Base-by-base conservation (phyloP, 2,329 filamentous ascomycete species). In the Penicillium sclerotigenum region DNA sequence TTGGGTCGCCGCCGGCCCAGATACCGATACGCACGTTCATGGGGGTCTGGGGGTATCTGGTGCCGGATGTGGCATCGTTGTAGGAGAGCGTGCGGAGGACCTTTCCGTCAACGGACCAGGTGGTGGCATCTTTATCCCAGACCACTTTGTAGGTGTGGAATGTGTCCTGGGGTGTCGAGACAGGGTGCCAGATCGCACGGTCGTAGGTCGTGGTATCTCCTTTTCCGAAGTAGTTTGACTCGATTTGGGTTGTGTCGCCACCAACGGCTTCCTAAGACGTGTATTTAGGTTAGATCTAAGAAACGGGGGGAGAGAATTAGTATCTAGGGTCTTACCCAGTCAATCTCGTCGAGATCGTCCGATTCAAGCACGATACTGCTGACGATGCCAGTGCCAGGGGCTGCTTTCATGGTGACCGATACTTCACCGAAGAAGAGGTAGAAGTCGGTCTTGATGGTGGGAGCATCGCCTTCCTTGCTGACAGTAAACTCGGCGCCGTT, bases 401-500 rank as follows among this genome's bases (percentile, higher is more conserved):
- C 91, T 29, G 90, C 86, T 76, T 94, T 91, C 81, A 97, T 82
- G 48, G 84, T 87, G 63, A 96, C 84, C 62, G 94, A 88, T 69
- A 96, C 87, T 60, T 87, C 88, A 65, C 94, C 94, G 72, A 96
- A 99, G 90, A 97, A 96, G 78, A 99, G 95, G 81, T 96, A 97
- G 82, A 95, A 97, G 67, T 92, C 83, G 59, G 90, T 31, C 28
- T 29, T 11, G 13, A 45, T 45, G 28, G 42, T 45, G 42, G 42
- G 42, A 2, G 42, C 42, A 22, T 45, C 42, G 4, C 26, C 26
- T 31, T 45, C 4, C 18, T 45, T 45, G 42, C 2, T 18, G 42
- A 45, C 13, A 9, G 42, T 45, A 16, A 45, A 31, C 28, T 45
- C 42, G n/a, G 42, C 42, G n/a, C 42, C 42, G 28, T 22, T 45